A percentile compares a stretch with the other conserved stretches of the same genome.
These are phyloP conservation scores for Termitomyces sp. DNA, from an alignment of 768 basidiomycete genomes.

Conservation along the genomic window DNA sequence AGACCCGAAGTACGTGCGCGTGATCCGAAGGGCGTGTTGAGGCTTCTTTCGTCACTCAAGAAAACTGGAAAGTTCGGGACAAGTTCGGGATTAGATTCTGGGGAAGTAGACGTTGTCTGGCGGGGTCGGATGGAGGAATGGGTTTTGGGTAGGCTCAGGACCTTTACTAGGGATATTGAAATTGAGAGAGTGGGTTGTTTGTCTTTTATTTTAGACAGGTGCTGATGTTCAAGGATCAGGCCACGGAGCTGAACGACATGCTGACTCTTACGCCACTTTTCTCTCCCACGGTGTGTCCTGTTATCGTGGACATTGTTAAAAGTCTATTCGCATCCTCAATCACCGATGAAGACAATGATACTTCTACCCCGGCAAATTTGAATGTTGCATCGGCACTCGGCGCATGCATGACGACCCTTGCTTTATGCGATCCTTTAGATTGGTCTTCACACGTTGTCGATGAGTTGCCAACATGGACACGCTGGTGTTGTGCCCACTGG, in stretches of 20 bases:
- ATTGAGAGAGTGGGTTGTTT: conserved; percentile 34
- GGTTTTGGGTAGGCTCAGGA: conserved; percentile 37
- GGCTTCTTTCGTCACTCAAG: conserved; percentile 48
- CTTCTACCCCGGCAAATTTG: conserved; percentile 25
- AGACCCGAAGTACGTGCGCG: conserved; percentile 38
- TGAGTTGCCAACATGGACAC: conserved; percentile 49
- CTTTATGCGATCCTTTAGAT: conserved; percentile 36
- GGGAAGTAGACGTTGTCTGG: conserved; percentile 39
- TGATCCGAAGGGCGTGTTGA: conserved; percentile 39
- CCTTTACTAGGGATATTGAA: conserved; percentile 30
- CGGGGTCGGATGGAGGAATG: conserved; percentile 55
- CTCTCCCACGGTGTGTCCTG: conserved; percentile 36
- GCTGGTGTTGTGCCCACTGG: conserved; percentile 46
- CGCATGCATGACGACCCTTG: conserved; percentile 54
- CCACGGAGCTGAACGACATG: conserved; percentile 49
- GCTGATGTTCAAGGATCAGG: conserved; percentile 10
- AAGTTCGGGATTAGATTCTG: conserved; percentile 47
- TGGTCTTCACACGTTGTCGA: conserved; percentile 38
- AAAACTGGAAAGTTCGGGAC: conserved; percentile 43
- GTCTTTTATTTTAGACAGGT: not conserved
- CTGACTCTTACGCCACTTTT: conserved; percentile 51
- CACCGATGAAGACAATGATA: conserved; percentile 16
- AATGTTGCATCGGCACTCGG: conserved; percentile 49
- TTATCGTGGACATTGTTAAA: conserved; percentile 44
- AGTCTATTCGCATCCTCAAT: conserved; percentile 25